Evolutionary conservation across 2,329 filamentous ascomycete species (phyloP).

Genomic region (Bipolaris victoriae): DNA sequence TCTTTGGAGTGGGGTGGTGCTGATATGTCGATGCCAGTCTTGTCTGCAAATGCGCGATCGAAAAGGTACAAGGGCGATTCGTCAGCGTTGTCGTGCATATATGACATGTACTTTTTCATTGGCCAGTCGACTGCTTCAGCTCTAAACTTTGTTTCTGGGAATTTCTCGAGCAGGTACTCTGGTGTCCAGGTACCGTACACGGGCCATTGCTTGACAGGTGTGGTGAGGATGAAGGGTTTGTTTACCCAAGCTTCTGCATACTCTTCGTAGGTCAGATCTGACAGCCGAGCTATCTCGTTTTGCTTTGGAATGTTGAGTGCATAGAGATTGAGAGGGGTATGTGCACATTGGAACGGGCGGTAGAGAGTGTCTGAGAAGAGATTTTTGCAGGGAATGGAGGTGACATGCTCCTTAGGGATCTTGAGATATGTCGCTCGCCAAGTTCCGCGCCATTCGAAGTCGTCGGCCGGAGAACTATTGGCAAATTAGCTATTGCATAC

Average conservation of each 20-base stretch:
- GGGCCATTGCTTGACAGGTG: constrained; percentile 82
- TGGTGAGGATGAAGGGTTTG: constrained; percentile 84
- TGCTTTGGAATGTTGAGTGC: constrained; percentile 70
- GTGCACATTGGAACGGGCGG: constrained; percentile 86
- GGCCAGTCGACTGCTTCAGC: constrained; percentile 96
- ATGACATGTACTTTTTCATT: constrained; percentile 77
- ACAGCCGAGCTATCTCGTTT: constrained; percentile 75
- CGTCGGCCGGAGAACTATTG: constrained; percentile 51
- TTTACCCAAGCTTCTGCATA: constrained; percentile 79
- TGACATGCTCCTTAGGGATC: constrained; percentile 59
- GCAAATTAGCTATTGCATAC: constrained; percentile 7
- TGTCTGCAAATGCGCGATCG: constrained; percentile 83
- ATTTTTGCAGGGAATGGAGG: constrained; percentile 71
- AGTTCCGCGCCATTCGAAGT: constrained; percentile 75
- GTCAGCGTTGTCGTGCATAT: constrained; percentile 79
- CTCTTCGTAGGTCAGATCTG: constrained; percentile 71
- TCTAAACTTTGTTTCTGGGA: constrained; percentile 73
- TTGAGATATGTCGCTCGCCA: constrained; percentile 82
- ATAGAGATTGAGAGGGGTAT: constrained; percentile 72
- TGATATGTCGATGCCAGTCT: constrained; percentile 68
- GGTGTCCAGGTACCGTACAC: constrained; percentile 76
- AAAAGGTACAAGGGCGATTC: constrained; percentile 94
- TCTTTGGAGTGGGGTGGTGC: constrained; percentile 53
- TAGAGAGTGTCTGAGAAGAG: constrained; percentile 92
- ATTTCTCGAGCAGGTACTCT: constrained; percentile 67